Percentiles rank a stretch among this genome's conserved stretches.
Evolutionary conservation across 2,329 filamentous ascomycete species (phyloP).

Genomic region (Hypoxylon sp.): DNA sequence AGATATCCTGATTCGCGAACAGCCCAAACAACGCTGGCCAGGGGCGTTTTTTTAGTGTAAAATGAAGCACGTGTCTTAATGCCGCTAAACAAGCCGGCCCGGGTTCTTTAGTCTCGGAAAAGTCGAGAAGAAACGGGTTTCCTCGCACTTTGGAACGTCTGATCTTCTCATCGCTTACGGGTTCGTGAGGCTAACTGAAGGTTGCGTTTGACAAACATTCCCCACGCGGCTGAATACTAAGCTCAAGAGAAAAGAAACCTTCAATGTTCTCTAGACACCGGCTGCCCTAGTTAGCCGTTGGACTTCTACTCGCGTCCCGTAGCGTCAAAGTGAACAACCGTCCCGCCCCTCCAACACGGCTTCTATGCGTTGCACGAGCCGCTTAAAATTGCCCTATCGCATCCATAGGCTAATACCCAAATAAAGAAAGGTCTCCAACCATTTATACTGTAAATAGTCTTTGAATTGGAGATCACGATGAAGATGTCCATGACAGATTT

Average conservation of each 20-base stretch:
- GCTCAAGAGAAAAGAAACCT: no score
- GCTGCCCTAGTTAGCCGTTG: slow-evolving; percentile 17
- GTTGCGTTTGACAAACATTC: slow-evolving; percentile 4
- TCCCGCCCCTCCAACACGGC: slow-evolving; percentile 36
- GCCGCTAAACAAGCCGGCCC: slow-evolving; percentile 29
- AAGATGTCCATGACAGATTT: slow-evolving; percentile 1
- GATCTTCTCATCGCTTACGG: slow-evolving; percentile 23
- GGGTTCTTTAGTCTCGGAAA: slow-evolving; percentile 16
- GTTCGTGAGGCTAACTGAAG: slow-evolving; percentile 19
- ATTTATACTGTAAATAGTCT: slow-evolving; percentile 9
- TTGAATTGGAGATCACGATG: slow-evolving; percentile 11
- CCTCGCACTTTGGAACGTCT: slow-evolving; percentile 29
- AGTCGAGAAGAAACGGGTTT: slow-evolving; percentile 31
- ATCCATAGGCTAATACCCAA: slow-evolving; percentile 20
- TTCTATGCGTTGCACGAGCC: slow-evolving; percentile 15
- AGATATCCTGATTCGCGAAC: slow-evolving; percentile 15
- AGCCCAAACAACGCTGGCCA: slow-evolving; percentile 24
- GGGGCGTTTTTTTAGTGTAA: slow-evolving; percentile 16
- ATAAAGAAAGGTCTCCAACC: slow-evolving; percentile 4
- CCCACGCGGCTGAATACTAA: slow-evolving; percentile 30
- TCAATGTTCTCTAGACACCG: no score
- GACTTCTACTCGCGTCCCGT: slow-evolving; percentile 8
- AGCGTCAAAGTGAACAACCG: slow-evolving; percentile 16
- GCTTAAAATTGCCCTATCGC: slow-evolving; percentile 23
- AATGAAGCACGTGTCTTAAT: slow-evolving; percentile 38